Evolutionary conservation across 2,329 filamentous ascomycete species (phyloP), one percentile per base, ranked within the genome.

Genomic region (Penicillium sp.): DNA sequence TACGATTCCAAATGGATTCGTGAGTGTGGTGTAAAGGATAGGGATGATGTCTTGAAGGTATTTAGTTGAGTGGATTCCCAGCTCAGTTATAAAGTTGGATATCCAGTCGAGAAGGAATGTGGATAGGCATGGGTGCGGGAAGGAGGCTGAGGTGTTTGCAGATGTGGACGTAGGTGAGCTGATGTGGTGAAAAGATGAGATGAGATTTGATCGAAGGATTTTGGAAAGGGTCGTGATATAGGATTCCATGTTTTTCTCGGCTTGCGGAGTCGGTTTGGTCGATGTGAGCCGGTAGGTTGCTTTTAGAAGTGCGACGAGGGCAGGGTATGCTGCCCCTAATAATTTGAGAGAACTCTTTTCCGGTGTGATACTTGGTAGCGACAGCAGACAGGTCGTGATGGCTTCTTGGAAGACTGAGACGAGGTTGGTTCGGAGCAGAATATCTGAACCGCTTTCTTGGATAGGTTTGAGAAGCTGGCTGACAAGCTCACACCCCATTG

Each of bases 281-380:
- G 54, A 13, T 23, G 59, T 19, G 70, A 54, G 60, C 58, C 72
- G 66, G 73, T 77, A 73, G 55, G 75, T 58, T 65, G 82, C 73
- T 42, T 74, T 63, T 7, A 78, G 70, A 5, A 96, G 79, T 0
- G 76, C 74, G 16, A 89, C 74, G 3, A 96, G 77, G 2, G 87
- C 86, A 7, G 81, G 78, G 60, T 92, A 95, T 0, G 88, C 85
- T 6, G 81, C 78, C 5, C 71, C 67, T 1, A 96, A 80, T 3
- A 97, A 75, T 1, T 68, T 65, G 2, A 89, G 67, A 3, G 89
- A 89, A 52, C 94, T 89, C 0, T 80, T 69, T 65, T 90, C 88
- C 0, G 89, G 86, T 0, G 91, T 96, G 37, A 96, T 77, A 11
- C 81, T 85, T 0, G 93, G 92, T 5, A 96, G 79, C 64, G 86